A percentile compares a stretch with the other conserved stretches of the same genome.
These are phyloP conservation scores for Fraxinus pennsylvanica DNA, from an alignment of 257 asterid species.

Conservation along the genomic window DNA sequence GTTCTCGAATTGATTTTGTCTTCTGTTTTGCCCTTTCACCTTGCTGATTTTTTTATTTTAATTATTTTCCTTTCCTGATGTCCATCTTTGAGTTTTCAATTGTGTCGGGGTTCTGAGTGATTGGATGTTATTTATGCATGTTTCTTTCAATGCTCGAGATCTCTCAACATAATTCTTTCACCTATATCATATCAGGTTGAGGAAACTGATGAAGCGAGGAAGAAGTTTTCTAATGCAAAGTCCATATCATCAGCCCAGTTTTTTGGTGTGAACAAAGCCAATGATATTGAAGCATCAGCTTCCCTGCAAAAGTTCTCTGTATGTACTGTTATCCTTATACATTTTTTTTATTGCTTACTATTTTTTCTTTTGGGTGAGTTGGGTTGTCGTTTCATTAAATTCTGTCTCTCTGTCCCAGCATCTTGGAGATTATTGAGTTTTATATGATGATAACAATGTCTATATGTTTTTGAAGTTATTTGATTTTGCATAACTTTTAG, in stretches of 20 bases:
- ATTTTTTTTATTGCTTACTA: neutral
- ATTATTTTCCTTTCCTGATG: neutral
- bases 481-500: neutral
- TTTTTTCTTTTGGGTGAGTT: neutral
- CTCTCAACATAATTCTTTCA: conserved; percentile 1
- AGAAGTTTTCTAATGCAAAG: conserved; percentile 96
- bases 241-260: conserved; percentile 97
- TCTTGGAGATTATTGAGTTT: neutral
- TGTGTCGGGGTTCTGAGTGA: neutral
- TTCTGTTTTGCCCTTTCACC: neutral
- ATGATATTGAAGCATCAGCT: conserved; percentile 61
- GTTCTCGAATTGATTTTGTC: neutral
- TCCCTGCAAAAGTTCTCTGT: conserved; percentile 92
- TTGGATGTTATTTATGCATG: neutral
- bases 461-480: neutral
- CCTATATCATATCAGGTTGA: conserved; percentile 56
- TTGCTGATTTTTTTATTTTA: neutral
- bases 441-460: neutral
- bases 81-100: neutral
- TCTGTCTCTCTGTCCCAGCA: too few species aligned
- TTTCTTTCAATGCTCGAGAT: neutral
- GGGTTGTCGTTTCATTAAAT: neutral
- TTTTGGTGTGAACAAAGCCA: conserved; percentile 64
- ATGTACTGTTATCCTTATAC: conserved; percentile 24
- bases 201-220: conserved; percentile 97